A percentile compares a stretch with the other conserved stretches of the same genome.
Evolutionary conservation across 306 rosid species (phyloP).

Genomic region (Sechiopsis laciniata): DNA sequence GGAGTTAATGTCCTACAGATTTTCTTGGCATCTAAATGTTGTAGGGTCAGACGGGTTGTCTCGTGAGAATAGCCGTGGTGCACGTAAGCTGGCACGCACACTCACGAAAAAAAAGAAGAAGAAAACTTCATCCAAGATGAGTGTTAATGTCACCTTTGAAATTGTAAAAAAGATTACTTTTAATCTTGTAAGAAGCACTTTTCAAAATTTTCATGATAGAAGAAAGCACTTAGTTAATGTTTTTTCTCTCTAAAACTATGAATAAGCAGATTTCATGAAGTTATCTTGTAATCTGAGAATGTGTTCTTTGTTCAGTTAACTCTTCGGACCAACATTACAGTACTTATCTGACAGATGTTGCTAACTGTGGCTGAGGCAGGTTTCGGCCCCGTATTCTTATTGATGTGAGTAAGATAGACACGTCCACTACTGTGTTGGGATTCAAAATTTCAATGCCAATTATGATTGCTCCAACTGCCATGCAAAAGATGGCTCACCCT

Average conservation of each 20-base stretch:
- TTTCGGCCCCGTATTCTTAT: constrained; percentile 84
- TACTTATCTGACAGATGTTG: constrained; percentile 7
- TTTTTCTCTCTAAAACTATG: background rate
- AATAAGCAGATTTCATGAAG: background rate
- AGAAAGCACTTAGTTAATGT: background rate
- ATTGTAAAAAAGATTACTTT: background rate
- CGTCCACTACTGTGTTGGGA: constrained; percentile 72
- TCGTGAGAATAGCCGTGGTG: too few relatives aligned
- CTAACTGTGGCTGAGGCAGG: constrained; percentile 33
- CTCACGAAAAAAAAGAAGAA: too few relatives aligned
- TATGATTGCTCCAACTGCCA: constrained; percentile 96
- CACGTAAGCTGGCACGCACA: too few relatives aligned
- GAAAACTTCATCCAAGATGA: background rate
- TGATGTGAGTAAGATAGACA: constrained; percentile 86
- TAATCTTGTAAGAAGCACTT: background rate
- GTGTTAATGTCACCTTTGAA: background rate
- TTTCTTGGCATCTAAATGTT: too few relatives aligned
- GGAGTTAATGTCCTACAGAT: too few relatives aligned
- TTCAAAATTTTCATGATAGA: background rate
- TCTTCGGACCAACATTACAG: too few relatives aligned
- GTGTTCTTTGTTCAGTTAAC: background rate
- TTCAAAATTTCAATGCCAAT: constrained; percentile 93
- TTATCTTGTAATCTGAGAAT: background rate
- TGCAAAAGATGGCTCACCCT: constrained; percentile 98
- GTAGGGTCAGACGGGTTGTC: too few relatives aligned